Evolutionary conservation across 1,139 yeast species (phyloP), one percentile per base, ranked within the genome.

Genomic region (Lodderomyces margitis): DNA sequence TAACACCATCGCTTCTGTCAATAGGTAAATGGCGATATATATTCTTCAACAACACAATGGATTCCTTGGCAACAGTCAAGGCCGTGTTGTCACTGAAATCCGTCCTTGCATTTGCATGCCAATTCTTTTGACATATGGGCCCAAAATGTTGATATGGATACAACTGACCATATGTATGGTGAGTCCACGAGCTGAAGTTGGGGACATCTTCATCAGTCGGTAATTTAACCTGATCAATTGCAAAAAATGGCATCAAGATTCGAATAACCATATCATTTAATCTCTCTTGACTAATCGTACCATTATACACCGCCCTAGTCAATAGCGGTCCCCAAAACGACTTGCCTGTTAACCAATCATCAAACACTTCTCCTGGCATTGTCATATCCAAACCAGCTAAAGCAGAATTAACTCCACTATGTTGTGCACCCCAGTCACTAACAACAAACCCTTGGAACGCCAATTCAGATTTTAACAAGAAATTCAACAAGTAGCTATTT

Each of bases 391-490:
- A 60, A 1, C 87, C 87, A 2, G 84, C 74, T 21, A 78, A 59
- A 1, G 78, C 80, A 1, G 83, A 70, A 41, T 70, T 68, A 5
- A 80, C 78, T 7, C 86, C 86, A 14, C 76, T 58, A 47, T 75
- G 80, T 46, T 75, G 80, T 4, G 83, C 86, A 20, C 79, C 80
- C 85, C 86, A 80, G 53, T 81, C 87, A 24, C 83, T 73, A 43
- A 80, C 73, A 5, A 81, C 81, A 56, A 79, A 80, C 0, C 87
- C 87, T 57, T 81, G 83, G 53, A 81, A 81, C 1, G 83, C 85
- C 45, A 80, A 61, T 59, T 81, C 85, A 41, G 75, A 81, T 55
- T 81, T 81, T 48, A 81, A 62, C 20, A 81, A 59, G 45, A 72
- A 67, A 55, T 81, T 80, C 48, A 81, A 50, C 40, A 78, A 59